These are phyloP conservation scores for Mucor ambiguus DNA, from an alignment of 371 early-diverging fungal genomes.

Conservation along the genomic window DNA sequence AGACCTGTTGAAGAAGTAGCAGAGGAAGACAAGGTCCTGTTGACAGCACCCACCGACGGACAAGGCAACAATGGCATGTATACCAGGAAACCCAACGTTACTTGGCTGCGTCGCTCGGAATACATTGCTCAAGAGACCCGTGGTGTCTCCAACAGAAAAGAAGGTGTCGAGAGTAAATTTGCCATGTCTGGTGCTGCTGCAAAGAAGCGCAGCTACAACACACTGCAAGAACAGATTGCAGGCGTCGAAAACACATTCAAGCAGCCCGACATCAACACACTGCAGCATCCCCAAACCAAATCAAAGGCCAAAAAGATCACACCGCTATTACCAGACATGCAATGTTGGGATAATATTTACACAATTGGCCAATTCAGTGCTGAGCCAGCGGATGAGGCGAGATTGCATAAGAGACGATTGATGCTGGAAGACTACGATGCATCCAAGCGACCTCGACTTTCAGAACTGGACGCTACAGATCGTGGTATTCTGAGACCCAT, in stretches of 20 bases:
- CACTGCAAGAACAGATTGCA: conserved; percentile 64
- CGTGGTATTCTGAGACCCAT: conserved; percentile 64
- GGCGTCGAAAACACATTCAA: conserved; percentile 77
- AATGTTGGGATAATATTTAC: conserved; percentile 68
- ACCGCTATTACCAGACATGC: conserved; percentile 79
- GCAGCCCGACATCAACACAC: conserved; percentile 40
- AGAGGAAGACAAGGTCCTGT: conserved; percentile 64
- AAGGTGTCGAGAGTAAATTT: conserved; percentile 35
- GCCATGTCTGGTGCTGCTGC: conserved; percentile 33
- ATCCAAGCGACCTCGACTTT: conserved; percentile 17
- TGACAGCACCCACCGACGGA: conserved; percentile 50
- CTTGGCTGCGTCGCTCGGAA: conserved; percentile 72
- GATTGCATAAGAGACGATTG: conserved; percentile 30
- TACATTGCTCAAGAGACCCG: conserved; percentile 56
- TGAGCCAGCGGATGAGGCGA: conserved; percentile 65
- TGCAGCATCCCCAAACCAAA: conserved; percentile 78
- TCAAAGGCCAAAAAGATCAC: conserved; percentile 73
- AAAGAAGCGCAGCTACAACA: conserved; percentile 38
- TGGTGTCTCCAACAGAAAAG: conserved; percentile 23
- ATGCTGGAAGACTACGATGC: background rate
- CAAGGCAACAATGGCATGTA: conserved; percentile 21
- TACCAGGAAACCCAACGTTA: conserved; percentile 46
- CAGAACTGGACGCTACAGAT: conserved; percentile 47
- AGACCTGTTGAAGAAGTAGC: conserved; percentile 50
- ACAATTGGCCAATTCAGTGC: conserved; percentile 71